phyloP scores from a whole-genome alignment of 768 basidiomycete species.

The Leucosporidium yakuticum region DNA sequence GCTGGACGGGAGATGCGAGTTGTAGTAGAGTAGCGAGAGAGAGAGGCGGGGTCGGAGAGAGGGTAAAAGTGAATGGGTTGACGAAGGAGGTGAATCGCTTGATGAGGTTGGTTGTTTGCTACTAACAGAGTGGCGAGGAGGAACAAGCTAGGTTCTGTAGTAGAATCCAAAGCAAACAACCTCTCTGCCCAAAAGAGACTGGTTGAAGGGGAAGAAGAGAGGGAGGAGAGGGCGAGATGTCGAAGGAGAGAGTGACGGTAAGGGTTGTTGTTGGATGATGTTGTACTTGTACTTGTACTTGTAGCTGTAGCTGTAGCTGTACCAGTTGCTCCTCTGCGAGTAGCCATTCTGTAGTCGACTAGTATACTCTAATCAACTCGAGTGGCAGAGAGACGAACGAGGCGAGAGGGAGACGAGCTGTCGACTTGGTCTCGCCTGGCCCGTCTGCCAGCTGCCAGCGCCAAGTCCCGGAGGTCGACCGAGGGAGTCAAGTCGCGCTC shows the following conservation, averaged over 20 bases:
- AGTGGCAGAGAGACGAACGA: too few relatives aligned
- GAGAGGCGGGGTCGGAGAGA: not conserved
- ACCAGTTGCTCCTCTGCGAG: too few relatives aligned
- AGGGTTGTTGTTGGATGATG: not conserved
- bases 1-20: slow-evolving; percentile 49
- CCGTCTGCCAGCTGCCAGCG: too few relatives aligned
- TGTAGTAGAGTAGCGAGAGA: not conserved
- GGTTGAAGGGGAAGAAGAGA: slow-evolving; percentile 44
- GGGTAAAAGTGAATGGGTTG: slow-evolving; percentile 23
- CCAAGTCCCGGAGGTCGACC: too few relatives aligned
- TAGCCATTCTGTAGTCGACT: too few relatives aligned
- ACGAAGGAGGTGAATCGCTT: slow-evolving; percentile 62
- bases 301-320: too few relatives aligned
- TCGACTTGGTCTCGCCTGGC: too few relatives aligned
- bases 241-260: slow-evolving; percentile 6
- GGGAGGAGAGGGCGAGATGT: slow-evolving; percentile 4
- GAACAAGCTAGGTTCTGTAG: slow-evolving; percentile 74
- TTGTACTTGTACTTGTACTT: too few relatives aligned
- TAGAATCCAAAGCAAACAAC: slow-evolving; percentile 63
- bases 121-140: slow-evolving; percentile 68
- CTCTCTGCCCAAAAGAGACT: slow-evolving; percentile 87
- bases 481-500: too few relatives aligned
- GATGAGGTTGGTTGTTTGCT: slow-evolving; percentile 61
- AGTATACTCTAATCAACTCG: too few relatives aligned
- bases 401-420: too few relatives aligned